Evolutionary conservation across 1,284 basidiomycete species (phyloP), one percentile per base, ranked within the genome.

Genomic region (Inonotus obliquus): DNA sequence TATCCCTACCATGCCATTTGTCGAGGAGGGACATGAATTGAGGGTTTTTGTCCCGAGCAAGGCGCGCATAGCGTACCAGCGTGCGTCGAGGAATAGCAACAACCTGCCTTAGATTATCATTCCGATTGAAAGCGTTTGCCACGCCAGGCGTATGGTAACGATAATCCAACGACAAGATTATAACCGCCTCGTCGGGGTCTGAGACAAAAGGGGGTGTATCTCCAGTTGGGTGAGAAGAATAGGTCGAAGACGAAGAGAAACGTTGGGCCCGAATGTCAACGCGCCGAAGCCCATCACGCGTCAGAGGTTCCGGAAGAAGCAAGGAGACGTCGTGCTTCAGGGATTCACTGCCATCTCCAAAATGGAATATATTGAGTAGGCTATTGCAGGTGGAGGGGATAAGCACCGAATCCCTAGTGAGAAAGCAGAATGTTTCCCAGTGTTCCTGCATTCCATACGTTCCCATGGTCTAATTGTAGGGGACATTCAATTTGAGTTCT

Each of bases 351-450:
- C 17, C 45, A 23, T 54, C 52, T n/a, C 55, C 38, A 53, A 63
- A 63, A 47, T 44, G 48, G 23, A 25, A 63, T n/a, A 63, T 21
- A 32, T 60, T 60, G 14, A 63, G 52, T 3, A 38, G 11, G 39
- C 58, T 59, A 11, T 45, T 29, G n/a, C n/a, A 23, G 27, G 62
- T 13, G 44, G 60, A 52, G 14, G 62, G 58, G 13, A 63, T 35
- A 35, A 63, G 52, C 17, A 63, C 44, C 47, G 62, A 59, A 53
- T 60, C 54, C 11, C n/a, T 7, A 4, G 58, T 52, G 25, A 63
- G 7, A 56, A 63, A 63, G 39, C 62, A 63, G 32, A 63, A 59
- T 35, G 62, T 38, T 41, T 63, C 52, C 62, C 62, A 63, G 6
- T n/a, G 14, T n/a, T 57, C 57, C 21, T 25, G n/a, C 19, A 25